Evolutionary conservation across 305 asterid species (phyloP).

Genomic region (Fraxinus albicans): DNA sequence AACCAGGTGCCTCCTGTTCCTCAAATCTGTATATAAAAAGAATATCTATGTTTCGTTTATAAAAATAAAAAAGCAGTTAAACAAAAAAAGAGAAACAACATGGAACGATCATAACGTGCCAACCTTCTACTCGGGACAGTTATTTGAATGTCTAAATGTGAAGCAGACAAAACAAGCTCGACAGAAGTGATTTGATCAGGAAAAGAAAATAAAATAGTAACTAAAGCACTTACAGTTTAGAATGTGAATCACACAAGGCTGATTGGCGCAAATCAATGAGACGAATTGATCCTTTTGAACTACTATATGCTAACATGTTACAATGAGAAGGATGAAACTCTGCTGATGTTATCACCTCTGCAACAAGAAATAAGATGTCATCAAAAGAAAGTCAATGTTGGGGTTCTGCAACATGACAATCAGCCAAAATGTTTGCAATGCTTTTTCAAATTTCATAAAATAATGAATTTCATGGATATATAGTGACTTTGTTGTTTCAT

Average conservation of each 20-base stretch:
- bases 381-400: neutral
- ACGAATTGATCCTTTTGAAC: slow-evolving; percentile 97
- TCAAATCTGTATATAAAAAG: slow-evolving; percentile 66
- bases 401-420: slow-evolving; percentile 12
- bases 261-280: slow-evolving; percentile 97
- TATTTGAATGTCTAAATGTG: neutral
- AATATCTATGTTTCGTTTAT: slow-evolving; percentile 25
- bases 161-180: slow-evolving; percentile 15
- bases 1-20: slow-evolving; percentile 95
- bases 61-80: slow-evolving; percentile 11
- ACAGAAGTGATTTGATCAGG: slow-evolving; percentile 4
- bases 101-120: neutral
- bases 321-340: slow-evolving; percentile 97
- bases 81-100: slow-evolving; percentile 16
- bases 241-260: slow-evolving; percentile 93
- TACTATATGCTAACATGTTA: slow-evolving; percentile 92
- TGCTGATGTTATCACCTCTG: slow-evolving; percentile 99
- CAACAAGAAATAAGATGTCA: slow-evolving; percentile 31
- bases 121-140: neutral
- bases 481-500: neutral
- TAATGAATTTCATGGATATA: slow-evolving; percentile 11
- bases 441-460: slow-evolving; percentile 3
- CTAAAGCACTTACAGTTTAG: slow-evolving; percentile 65
- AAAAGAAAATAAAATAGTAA: slow-evolving; percentile 8
- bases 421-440: slow-evolving; percentile 11